Conservation (phyloP, 176 grass and related monocot genomes). For the Luzula sylvatica region DNA sequence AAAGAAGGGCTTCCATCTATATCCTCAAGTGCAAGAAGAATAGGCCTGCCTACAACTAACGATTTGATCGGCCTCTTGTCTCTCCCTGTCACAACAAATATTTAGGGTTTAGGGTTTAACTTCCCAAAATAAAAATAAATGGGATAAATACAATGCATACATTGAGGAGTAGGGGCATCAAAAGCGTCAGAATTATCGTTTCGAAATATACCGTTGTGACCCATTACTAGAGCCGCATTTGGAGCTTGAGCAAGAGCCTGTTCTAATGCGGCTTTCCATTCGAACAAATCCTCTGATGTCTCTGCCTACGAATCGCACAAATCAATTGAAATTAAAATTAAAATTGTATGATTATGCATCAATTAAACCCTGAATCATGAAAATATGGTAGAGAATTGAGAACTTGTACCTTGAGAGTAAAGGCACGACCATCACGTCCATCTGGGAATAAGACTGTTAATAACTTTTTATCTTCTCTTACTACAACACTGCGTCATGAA, state of each 20-base stretch:
- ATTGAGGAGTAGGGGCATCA: constrained; percentile 77
- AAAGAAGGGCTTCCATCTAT: constrained; percentile 99
- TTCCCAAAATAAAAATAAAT: not conserved
- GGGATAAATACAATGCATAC: constrained; percentile 28
- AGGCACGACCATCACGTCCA: constrained; percentile 89
- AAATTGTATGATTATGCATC: no score
- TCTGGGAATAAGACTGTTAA: constrained; percentile 98
- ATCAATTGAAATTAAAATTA: not conserved
- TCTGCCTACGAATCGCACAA: constrained; percentile 40
- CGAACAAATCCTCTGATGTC: constrained; percentile 89
- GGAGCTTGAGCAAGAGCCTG: constrained; percentile 96
- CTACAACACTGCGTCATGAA: constrained; percentile 67
- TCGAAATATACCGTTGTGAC: constrained; percentile 97
- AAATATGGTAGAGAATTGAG: constrained; percentile 6
- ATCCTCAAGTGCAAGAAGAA: constrained; percentile 97
- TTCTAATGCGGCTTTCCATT: constrained; percentile 97
- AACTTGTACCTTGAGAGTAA: constrained; percentile 84
- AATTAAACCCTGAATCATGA: no score
- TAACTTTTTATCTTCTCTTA: constrained; percentile 96
- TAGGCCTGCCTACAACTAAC: constrained; percentile 86
- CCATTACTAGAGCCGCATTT: constrained; percentile 98
- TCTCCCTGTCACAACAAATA: constrained; percentile 49
- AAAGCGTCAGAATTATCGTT: constrained; percentile 77
- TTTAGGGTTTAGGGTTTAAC: not conserved
- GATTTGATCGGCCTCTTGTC: constrained; percentile 83